Evolutionary conservation across 805 yeast genomes (phyloP).

Genomic region (Starmerella scarabaei): DNA sequence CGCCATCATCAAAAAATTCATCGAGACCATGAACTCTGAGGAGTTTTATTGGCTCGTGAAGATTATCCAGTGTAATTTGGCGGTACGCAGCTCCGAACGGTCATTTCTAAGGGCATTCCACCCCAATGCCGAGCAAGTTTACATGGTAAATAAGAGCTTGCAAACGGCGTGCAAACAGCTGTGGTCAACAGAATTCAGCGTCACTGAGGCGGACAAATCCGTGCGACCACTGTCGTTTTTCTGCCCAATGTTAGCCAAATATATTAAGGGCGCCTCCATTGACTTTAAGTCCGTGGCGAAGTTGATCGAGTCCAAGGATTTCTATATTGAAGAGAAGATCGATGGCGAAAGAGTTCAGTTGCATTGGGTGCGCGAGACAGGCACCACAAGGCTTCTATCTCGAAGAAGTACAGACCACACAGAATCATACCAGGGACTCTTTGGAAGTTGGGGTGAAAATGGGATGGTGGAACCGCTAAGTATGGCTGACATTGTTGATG

Average conservation of each 20-base stretch:
- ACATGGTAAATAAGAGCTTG: constrained; percentile 52
- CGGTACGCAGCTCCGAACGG: constrained; percentile 46
- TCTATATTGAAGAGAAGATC: constrained; percentile 76
- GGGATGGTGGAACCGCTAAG: constrained; percentile 14
- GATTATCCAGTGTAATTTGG: constrained; percentile 40
- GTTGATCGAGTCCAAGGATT: constrained; percentile 25
- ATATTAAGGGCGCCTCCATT: constrained; percentile 38
- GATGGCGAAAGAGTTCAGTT: constrained; percentile 85
- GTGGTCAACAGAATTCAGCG: constrained; percentile 35
- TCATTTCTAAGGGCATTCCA: constrained; percentile 54
- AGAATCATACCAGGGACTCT: constrained; percentile 16
- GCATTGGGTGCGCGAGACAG: constrained; percentile 45
- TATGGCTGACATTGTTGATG: constrained; percentile 13
- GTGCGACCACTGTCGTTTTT: constrained; percentile 44
- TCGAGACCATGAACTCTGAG: constrained; percentile 41
- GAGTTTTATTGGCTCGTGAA: constrained; percentile 61
- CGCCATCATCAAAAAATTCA: constrained; percentile 36
- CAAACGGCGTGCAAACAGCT: constrained; percentile 47
- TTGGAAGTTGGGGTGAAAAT: background rate
- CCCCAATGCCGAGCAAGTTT: constrained; percentile 58
- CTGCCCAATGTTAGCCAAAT: constrained; percentile 62
- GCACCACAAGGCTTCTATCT: constrained; percentile 40
- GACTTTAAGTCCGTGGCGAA: constrained; percentile 36
- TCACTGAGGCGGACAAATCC: constrained; percentile 32
- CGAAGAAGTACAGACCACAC: constrained; percentile 66